These are phyloP conservation scores for Graphilbum sp. DNA, from an alignment of 2,329 filamentous ascomycete genomes.

Conservation along the genomic window DNA sequence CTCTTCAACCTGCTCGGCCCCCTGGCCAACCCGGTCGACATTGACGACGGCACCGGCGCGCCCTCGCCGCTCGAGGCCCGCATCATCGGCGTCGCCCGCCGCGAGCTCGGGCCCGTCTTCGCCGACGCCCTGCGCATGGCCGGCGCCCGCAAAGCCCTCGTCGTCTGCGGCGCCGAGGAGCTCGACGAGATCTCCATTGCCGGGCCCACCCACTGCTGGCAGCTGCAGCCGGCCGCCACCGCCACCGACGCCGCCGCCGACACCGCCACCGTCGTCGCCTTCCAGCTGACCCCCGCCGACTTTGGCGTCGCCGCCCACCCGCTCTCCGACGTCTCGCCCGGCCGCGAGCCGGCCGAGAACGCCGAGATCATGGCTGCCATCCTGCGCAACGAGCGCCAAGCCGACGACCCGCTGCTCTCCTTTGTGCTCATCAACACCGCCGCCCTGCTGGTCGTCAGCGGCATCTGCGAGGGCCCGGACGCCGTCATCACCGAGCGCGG, in stretches of 20 bases:
- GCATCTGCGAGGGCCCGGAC: constrained; percentile 72
- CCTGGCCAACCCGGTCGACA: constrained; percentile 77
- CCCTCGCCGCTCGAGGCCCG: constrained; percentile 52
- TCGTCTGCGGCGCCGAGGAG: constrained; percentile 83
- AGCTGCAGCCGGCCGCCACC: constrained; percentile 32
- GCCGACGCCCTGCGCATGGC: constrained; percentile 65
- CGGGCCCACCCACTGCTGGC: constrained; percentile 79
- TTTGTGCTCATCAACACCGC: constrained; percentile 94
- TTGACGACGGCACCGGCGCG: constrained; percentile 15
- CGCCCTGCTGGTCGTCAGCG: constrained; percentile 69
- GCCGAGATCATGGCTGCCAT: constrained; percentile 69
- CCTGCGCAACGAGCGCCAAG: constrained; percentile 53
- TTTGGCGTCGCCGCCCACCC: constrained; percentile 69
- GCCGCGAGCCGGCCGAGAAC: constrained; percentile 75
- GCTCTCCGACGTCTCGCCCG: constrained; percentile 62
- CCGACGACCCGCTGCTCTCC: constrained; percentile 71
- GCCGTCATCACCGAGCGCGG: constrained; percentile 68
- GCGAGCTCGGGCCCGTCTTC: constrained; percentile 76
- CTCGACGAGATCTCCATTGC: constrained; percentile 92
- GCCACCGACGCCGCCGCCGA: constrained; percentile 16
- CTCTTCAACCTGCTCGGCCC: constrained; percentile 96
- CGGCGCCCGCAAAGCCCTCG: constrained; percentile 66
- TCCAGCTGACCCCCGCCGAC: constrained; percentile 65
- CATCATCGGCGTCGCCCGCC: constrained; percentile 81
- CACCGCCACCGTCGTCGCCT: constrained; percentile 48